Evolutionary conservation across 2,329 filamentous ascomycete genomes (phyloP), one percentile per base, ranked within the genome.

Genomic region (Aureobasidium sp.): DNA sequence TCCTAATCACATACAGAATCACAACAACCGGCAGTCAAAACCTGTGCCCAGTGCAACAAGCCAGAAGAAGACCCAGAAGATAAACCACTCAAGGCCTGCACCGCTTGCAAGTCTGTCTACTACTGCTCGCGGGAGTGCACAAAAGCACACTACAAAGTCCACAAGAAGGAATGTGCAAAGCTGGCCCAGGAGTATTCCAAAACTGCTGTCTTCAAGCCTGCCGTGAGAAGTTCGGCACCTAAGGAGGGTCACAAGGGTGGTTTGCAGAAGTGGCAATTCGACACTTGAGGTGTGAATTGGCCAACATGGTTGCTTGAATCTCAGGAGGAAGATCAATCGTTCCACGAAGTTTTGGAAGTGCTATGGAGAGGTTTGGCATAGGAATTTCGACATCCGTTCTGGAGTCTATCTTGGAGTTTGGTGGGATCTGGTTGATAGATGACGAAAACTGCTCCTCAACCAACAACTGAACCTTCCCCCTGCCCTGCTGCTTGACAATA

Each of bases 41-140:
- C 29, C 15, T 62, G 60, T 41, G 60, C 60, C 3, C 52, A 62
- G 9, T 62, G 60, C 51, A 25, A 27, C 14, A 62, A 62, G 36
- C 44, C 45, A 51, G 57, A 60, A 34, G 45, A 49, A 42, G 60
- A 56, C 17, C 48, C 58, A 11, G 45, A 60, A 39, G 48, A 62
- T 5, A 62, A 55, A 29, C 59, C 59, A 11, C 68, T 76, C 37
- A 76, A 74, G 62, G 68, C 72, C 48, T 77, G 75, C 66, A 70
- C 68, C 20, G 72, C 73, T 61, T 77, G 75, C 65, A 73, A 76
- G 62, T 74, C 70, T 58, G 70, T 72, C 15, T 60, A 64, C 7
- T 77, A 77, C 66, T 77, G 75, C 67, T 72, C 68, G 8, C 73
- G 75, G 25, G 73, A 76, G 34, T 77, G 74, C 67, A 74, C 74